These are phyloP conservation scores for Oryza coarctata DNA, from an alignment of 176 grass and related monocot species.

Conservation along the genomic window DNA sequence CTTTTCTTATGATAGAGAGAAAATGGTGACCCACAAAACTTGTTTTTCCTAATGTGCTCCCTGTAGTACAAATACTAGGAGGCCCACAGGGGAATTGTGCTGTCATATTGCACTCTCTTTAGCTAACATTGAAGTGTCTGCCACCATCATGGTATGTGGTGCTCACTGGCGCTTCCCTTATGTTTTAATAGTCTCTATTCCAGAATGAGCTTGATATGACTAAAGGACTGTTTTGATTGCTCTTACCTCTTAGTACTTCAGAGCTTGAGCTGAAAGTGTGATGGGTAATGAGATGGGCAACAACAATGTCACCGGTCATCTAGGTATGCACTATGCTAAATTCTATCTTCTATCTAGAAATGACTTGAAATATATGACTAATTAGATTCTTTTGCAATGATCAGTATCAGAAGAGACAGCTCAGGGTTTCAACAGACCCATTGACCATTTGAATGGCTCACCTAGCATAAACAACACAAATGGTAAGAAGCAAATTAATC, in stretches of 20 bases:
- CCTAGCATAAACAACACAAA: conserved; percentile 14
- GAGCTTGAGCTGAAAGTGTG: conserved; percentile 17
- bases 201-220: neutral
- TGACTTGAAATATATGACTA: conserved; percentile 2
- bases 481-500: conserved; percentile 9
- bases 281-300: conserved; percentile 49
- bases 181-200: conserved; percentile 14
- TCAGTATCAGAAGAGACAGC: conserved; percentile 25
- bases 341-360: neutral
- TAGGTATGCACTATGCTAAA: conserved; percentile 40
- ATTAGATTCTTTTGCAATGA: conserved; percentile 8
- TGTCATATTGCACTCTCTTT: conserved; percentile 30
- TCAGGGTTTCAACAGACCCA: conserved; percentile 13
- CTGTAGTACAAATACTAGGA: conserved; percentile 35
- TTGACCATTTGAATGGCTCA: neutral
- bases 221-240: conserved; percentile 9
- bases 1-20: conserved; percentile 5
- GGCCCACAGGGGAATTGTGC: conserved; percentile 32
- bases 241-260: conserved; percentile 37
- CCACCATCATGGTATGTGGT: conserved; percentile 35
- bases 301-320: conserved; percentile 47
- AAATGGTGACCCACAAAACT: conserved; percentile 20
- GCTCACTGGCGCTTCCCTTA: neutral
- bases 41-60: conserved; percentile 12
- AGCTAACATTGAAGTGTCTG: conserved; percentile 16